Base-by-base conservation (phyloP, 2,329 filamentous ascomycete species). In the Raffaelea arxii region DNA sequence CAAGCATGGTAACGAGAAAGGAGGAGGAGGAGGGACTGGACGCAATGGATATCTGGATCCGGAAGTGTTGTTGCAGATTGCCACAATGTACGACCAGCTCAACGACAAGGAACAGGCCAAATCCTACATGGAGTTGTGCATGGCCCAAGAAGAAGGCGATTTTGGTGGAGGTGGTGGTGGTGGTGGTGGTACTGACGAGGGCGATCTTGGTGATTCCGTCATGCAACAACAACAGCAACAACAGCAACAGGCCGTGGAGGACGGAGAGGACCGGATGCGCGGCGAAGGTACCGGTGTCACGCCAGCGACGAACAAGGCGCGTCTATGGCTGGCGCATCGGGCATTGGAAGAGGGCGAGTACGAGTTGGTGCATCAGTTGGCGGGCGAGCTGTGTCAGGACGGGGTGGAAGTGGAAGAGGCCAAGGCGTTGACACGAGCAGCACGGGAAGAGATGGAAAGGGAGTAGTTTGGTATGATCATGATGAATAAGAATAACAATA, bases 361-460 rank as follows among this genome's bases (percentile, higher is more conserved):
- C 56, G 71, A 74, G 25, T 77, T 84, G 19, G 87, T 88, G 4
- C 84, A 85, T 65, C 79, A 87, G 51, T 68, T 97, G 37, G 90
- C 89, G 1, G 88, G 83, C 51, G 92, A 98, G 65, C 70, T 98
- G 40, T 96, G 90, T 61, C 88, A 96, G 64, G 92, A 98, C 64
- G 92, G 92, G 1, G 82, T 94, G 23, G 92, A 97, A 64, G 88
- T 97, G 2, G 92, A 98, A 62, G 92, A 98, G 64, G 92, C 92
- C 24, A 97, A 97, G 67, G 88, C 89, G 4, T 69, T 97, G 55
- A 85, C 95, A 51, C 77, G 88, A 51, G 91, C 97, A 63, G 82
- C 94, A 12, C 76, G 90, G 55, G 84, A 84, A 4, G 77, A 86
- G 54, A 75, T 89, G 64, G 84, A 87, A n/a, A n/a, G n/a, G n/a